These are phyloP conservation scores for Ampelomyces quisqualis DNA, from an alignment of 2,329 filamentous ascomycete genomes.

Conservation along the genomic window DNA sequence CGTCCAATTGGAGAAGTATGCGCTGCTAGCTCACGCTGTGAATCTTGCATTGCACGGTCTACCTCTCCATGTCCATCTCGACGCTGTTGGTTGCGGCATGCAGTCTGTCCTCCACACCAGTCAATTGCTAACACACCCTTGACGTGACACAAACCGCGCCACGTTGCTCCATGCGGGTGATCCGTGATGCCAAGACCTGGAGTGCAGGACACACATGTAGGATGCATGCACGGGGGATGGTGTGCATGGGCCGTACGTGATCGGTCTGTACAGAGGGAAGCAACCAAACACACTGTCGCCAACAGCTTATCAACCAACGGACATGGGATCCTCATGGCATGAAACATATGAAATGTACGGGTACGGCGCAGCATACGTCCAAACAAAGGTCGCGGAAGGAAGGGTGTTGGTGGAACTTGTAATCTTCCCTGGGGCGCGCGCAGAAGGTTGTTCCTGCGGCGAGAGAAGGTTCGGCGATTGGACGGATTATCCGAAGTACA, in stretches of 20 bases:
- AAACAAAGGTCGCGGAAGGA: neutral
- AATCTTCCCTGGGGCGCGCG: conserved; percentile 1
- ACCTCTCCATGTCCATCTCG: neutral
- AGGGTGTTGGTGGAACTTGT: conserved; percentile 2
- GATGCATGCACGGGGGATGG: neutral
- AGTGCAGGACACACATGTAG: conserved; percentile 5
- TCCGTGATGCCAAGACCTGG: conserved; percentile 5
- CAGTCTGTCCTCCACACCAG: neutral
- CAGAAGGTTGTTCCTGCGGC: conserved; percentile 3
- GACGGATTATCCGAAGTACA: conserved; percentile 2
- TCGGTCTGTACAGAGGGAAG: conserved; percentile 1
- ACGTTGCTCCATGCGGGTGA: neutral
- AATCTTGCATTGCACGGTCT: too few relatives aligned
- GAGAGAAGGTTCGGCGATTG: conserved; percentile 1
- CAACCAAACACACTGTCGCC: neutral
- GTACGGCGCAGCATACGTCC: conserved; percentile 1
- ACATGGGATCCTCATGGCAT: neutral
- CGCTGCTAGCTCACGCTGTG: too few relatives aligned
- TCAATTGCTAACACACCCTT: neutral
- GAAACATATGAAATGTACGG: neutral
- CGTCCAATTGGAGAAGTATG: too few relatives aligned
- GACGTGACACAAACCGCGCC: conserved; percentile 1
- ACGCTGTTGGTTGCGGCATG: neutral
- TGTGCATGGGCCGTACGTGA: conserved; percentile 4
- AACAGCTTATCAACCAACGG: conserved; percentile 1